A percentile compares a stretch with the other conserved stretches of the same genome.
phyloP scores from a whole-genome alignment of 2,329 filamentous ascomycete species.

The Exutisphaerella laricina region DNA sequence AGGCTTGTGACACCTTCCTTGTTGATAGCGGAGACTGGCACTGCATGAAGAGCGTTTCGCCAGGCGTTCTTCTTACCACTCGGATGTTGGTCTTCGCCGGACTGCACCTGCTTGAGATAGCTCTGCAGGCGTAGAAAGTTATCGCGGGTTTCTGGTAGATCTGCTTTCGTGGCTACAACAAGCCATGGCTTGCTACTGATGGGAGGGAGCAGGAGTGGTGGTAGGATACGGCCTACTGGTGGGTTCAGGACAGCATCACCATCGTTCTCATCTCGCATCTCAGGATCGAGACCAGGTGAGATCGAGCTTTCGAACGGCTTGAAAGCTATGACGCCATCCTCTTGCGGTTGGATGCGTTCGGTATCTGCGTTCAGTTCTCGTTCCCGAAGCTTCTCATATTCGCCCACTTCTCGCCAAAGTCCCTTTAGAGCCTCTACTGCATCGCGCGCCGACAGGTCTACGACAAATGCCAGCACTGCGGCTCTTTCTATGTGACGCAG shows the following conservation, averaged over 20 bases:
- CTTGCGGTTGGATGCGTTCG: conserved; percentile 47
- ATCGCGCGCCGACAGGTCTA: conserved; percentile 76
- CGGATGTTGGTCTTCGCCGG: conserved; percentile 63
- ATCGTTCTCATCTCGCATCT: conserved; percentile 15
- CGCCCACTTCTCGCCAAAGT: conserved; percentile 83
- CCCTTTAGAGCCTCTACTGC: conserved; percentile 71
- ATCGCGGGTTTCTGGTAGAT: conserved; percentile 69
- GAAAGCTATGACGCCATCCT: conserved; percentile 38
- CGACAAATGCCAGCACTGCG: conserved; percentile 84
- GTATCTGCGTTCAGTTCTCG: conserved; percentile 62
- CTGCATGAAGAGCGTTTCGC: conserved; percentile 53
- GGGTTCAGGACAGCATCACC: conserved; percentile 25
- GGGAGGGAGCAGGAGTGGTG: conserved; percentile 52
- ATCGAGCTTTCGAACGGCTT: conserved; percentile 43
- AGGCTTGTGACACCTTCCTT: conserved; percentile 75
- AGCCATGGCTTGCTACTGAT: conserved; percentile 97
- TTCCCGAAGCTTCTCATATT: conserved; percentile 78
- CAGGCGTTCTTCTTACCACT: conserved; percentile 61
- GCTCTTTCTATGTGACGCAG: conserved; percentile 91
- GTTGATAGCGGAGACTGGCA: conserved; percentile 86
- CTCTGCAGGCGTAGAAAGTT: conserved; percentile 66
- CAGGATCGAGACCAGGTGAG: conserved; percentile 25
- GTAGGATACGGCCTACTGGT: conserved; percentile 33
- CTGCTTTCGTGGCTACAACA: conserved; percentile 89
- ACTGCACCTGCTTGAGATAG: conserved; percentile 64